phyloP scores from a whole-genome alignment of 352 stramenopile genomes.

The Salisapilia sapeloensis region DNA sequence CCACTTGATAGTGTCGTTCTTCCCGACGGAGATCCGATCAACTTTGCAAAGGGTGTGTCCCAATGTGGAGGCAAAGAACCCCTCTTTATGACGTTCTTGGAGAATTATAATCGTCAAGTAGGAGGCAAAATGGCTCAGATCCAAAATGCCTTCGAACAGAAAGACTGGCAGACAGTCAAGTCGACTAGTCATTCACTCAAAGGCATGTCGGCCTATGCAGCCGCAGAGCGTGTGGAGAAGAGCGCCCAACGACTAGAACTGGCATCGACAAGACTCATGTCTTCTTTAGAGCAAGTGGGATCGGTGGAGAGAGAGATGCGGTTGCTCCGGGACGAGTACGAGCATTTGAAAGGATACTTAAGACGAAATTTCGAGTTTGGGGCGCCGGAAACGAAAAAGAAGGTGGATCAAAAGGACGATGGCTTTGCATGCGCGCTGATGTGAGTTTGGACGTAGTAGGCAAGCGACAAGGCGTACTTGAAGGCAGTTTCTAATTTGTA shows the following conservation, averaged over 20 bases:
- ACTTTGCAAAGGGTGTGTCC: constrained; percentile 64
- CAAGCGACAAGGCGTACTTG: too few species aligned
- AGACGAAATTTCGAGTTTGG: constrained; percentile 72
- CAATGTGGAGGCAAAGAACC: constrained; percentile 70
- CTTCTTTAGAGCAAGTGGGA: constrained; percentile 11
- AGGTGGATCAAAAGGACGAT: too few species aligned
- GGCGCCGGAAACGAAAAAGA: constrained; percentile 11
- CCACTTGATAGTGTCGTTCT: constrained; percentile 52
- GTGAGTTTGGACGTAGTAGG: too few species aligned
- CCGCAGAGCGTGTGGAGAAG: constrained; percentile 69
- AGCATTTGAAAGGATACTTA: constrained; percentile 63
- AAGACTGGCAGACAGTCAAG: constrained; percentile 44
- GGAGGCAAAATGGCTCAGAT: constrained; percentile 69
- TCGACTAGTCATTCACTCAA: constrained; percentile 77
- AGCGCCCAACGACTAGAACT: constrained; percentile 64
- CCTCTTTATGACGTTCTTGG: constrained; percentile 65
- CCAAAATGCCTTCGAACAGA: constrained; percentile 25
- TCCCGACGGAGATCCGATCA: constrained; percentile 54
- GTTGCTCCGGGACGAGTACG: constrained; percentile 5
- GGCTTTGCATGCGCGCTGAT: constrained; percentile 52
- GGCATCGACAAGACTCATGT: constrained; percentile 59
- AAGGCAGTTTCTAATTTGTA: too few species aligned
- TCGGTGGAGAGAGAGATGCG: constrained; percentile 20
- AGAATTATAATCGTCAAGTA: constrained; percentile 57
- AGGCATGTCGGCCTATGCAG: constrained; percentile 73